Evolutionary conservation across 2,329 filamentous ascomycete species (phyloP).

Genomic region (Xylariaceae sp.): DNA sequence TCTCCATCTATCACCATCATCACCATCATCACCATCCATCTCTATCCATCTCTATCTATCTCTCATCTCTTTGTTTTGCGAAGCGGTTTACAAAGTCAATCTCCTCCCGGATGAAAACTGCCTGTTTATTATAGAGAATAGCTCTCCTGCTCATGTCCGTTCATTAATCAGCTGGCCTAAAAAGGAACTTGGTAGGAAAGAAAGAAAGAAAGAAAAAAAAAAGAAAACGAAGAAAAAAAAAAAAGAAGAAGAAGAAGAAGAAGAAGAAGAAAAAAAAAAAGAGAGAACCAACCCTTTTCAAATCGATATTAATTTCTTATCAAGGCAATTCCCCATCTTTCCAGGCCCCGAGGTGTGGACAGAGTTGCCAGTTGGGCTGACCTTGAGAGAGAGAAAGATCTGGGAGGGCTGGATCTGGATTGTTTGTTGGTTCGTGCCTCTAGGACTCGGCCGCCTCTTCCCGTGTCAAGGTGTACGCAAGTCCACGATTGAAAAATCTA

Average conservation of each 20-base stretch:
- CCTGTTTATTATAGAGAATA: conserved; percentile 24
- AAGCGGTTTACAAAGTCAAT: conserved; percentile 21
- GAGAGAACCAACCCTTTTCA: too few species aligned
- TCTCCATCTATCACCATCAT: too few species aligned
- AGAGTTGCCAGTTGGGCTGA: conserved; percentile 15
- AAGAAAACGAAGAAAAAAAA: too few species aligned
- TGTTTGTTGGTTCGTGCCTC: conserved; percentile 29
- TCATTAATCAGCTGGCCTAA: conserved; percentile 22
- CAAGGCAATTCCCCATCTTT: not conserved
- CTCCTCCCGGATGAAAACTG: conserved; percentile 16
- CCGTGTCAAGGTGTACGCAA: conserved; percentile 27
- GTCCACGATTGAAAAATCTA: conserved; percentile 22
- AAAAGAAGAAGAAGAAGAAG: too few species aligned
- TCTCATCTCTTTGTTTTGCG: conserved; percentile 25
- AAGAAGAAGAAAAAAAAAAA: too few species aligned
- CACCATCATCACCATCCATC: too few species aligned
- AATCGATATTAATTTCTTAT: too few species aligned
- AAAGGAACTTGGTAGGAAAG: not conserved
- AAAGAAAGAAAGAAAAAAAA: too few species aligned
- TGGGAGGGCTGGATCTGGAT: conserved; percentile 17
- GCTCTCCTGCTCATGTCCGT: conserved; percentile 14
- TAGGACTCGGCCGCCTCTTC: conserved; percentile 26
- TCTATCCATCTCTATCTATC: conserved; percentile 5
- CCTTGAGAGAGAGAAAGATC: conserved; percentile 16
- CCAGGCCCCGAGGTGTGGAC: conserved; percentile 17